Evolutionary conservation across 352 stramenopile species (phyloP).

Genomic region (Hyaloperonospora brassicae): DNA sequence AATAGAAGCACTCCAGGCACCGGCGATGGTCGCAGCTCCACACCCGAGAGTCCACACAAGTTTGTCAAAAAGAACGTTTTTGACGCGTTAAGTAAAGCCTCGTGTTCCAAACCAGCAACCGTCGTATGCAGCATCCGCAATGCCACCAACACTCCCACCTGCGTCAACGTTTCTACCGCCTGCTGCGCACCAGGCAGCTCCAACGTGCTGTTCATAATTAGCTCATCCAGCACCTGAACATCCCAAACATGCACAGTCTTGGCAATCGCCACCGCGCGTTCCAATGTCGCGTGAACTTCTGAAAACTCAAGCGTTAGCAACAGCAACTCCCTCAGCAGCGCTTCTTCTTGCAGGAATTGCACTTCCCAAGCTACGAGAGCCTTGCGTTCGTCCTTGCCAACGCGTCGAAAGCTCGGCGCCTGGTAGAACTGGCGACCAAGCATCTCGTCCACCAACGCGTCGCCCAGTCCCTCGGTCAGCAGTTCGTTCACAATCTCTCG

Average conservation of each 20-base stretch:
- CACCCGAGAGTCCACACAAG: conserved; percentile 5
- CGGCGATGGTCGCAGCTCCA: conserved; percentile 13
- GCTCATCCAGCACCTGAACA: conserved; percentile 21
- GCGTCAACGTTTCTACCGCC: conserved; percentile 15
- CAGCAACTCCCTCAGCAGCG: conserved; percentile 49
- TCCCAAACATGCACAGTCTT: conserved; percentile 36
- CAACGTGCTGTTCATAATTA: conserved; percentile 24
- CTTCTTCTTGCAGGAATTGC: conserved; percentile 52
- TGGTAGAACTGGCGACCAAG: conserved; percentile 29
- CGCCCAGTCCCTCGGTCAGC: conserved; percentile 46
- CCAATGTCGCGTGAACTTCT: conserved; percentile 31
- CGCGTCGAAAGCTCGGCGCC: conserved; percentile 31
- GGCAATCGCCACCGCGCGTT: conserved; percentile 26
- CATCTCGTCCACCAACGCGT: conserved; percentile 52
- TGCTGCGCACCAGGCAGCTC: conserved; percentile 16
- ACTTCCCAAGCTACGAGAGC: conserved; percentile 44
- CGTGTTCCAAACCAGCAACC: conserved; percentile 12
- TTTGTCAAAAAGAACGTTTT: conserved; percentile 30
- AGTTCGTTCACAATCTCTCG: conserved; percentile 40
- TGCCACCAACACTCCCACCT: conserved; percentile 31
- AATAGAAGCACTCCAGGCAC: conserved; percentile 43
- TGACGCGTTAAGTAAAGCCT: conserved; percentile 15
- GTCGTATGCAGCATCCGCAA: conserved; percentile 30
- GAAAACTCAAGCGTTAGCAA: conserved; percentile 39
- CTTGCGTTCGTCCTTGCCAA: conserved; percentile 18